A percentile compares a stretch with the other conserved stretches of the same genome.
These are phyloP conservation scores for Endoconidiophora laricicola DNA, from an alignment of 2,329 filamentous ascomycete genomes.

Conservation along the genomic window DNA sequence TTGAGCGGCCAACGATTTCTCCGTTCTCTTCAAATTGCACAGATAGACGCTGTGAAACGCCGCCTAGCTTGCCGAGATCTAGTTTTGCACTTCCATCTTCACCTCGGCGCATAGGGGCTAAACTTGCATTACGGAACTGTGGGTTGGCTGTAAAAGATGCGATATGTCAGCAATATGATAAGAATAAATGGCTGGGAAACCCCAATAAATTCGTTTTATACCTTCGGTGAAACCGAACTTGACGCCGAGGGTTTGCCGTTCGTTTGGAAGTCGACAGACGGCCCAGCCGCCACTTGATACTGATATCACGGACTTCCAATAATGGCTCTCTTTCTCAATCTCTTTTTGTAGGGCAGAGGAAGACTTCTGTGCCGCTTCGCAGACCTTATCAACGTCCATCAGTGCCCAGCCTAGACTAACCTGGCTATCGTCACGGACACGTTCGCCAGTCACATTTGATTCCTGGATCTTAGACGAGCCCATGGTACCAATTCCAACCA, in stretches of 20 bases:
- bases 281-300: constrained; percentile 79
- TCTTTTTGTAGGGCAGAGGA: constrained; percentile 59
- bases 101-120: constrained; percentile 61
- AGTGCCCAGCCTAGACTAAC: constrained; percentile 58
- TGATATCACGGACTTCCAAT: constrained; percentile 74
- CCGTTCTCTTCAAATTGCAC: constrained; percentile 45
- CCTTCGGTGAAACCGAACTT: constrained; percentile 77
- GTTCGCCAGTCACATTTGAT: constrained; percentile 39
- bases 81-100: constrained; percentile 61
- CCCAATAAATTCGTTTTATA: constrained; percentile 16
- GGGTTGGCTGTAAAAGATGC: constrained; percentile 27
- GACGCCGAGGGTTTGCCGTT: constrained; percentile 62
- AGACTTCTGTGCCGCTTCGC: constrained; percentile 56
- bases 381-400: constrained; percentile 57
- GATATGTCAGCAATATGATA: background rate
- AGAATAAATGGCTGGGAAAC: constrained; percentile 16
- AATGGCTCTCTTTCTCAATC: constrained; percentile 63
- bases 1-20: constrained; percentile 39
- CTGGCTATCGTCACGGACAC: constrained; percentile 38
- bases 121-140: constrained; percentile 50
- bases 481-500: constrained; percentile 58
- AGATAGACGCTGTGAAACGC: constrained; percentile 43
- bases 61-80: constrained; percentile 40
- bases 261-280: constrained; percentile 57
- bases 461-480: constrained; percentile 49